Evolutionary conservation across 805 yeast species (phyloP).

Genomic region (Starmerella apicola): DNA sequence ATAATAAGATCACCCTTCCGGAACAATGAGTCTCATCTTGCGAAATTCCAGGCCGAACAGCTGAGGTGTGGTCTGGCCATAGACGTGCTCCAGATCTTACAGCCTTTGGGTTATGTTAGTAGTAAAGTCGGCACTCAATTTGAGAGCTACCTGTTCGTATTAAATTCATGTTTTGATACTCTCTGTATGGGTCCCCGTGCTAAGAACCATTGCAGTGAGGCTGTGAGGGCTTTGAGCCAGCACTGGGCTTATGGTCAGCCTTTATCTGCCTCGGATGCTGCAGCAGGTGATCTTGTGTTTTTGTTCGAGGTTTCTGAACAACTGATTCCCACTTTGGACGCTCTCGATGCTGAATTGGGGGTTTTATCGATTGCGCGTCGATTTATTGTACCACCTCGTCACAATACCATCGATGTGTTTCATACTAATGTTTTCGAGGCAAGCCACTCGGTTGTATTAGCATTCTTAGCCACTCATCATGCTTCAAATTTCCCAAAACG

Average conservation of each 20-base stretch:
- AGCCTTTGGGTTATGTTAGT: slow-evolving; percentile 17
- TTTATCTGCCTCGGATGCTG: not conserved
- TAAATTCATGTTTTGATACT: slow-evolving; percentile 13
- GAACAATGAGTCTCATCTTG: no score
- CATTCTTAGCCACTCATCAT: slow-evolving; percentile 24
- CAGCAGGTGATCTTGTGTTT: slow-evolving; percentile 17
- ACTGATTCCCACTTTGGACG: slow-evolving; percentile 13
- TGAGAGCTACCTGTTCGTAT: slow-evolving; percentile 16
- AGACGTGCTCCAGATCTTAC: slow-evolving; percentile 9
- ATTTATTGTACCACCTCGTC: slow-evolving; percentile 19
- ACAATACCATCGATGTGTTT: not conserved
- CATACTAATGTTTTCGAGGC: slow-evolving; percentile 35
- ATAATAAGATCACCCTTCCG: no score
- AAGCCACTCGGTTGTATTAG: slow-evolving; percentile 47
- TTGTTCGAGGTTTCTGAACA: slow-evolving; percentile 16
- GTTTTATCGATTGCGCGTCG: slow-evolving; percentile 13
- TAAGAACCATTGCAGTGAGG: slow-evolving; percentile 1
- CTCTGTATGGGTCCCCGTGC: slow-evolving; percentile 5
- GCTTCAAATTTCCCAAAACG: slow-evolving; percentile 20
- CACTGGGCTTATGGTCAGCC: slow-evolving; percentile 11
- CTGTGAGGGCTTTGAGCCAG: slow-evolving; percentile 4
- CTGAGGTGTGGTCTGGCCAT: slow-evolving; percentile 2
- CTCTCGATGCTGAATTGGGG: slow-evolving; percentile 4
- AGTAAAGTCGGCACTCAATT: slow-evolving; percentile 14
- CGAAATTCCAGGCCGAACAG: not conserved